Evolutionary conservation across 2,329 filamentous ascomycete species (phyloP).

Genomic region (Penicillium sp.): DNA sequence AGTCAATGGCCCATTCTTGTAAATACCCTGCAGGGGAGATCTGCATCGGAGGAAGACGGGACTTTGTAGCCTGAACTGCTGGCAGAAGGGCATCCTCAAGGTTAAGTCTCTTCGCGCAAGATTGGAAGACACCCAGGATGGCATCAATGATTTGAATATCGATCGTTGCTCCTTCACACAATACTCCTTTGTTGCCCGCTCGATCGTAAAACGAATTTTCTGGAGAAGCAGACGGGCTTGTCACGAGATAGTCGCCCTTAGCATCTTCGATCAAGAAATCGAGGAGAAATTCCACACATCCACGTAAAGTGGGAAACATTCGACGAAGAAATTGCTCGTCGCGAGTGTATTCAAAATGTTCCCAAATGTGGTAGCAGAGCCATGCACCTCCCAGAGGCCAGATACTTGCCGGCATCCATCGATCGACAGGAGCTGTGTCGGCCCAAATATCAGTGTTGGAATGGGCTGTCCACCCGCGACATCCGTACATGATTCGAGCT

Average conservation of each 20-base stretch:
- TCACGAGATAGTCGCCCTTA: slow-evolving; percentile 24
- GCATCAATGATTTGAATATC: slow-evolving; percentile 48
- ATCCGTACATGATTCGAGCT: slow-evolving; percentile 54
- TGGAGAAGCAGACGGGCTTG: slow-evolving; percentile 31
- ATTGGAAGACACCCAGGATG: slow-evolving; percentile 38
- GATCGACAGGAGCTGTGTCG: slow-evolving; percentile 53
- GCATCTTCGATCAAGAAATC: slow-evolving; percentile 31
- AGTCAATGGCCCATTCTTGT: slow-evolving; percentile 37
- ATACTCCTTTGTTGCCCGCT: slow-evolving; percentile 21
- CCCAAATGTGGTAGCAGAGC: slow-evolving; percentile 61
- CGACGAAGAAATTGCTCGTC: slow-evolving; percentile 20
- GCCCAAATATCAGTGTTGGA: slow-evolving; percentile 61
- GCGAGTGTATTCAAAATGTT: slow-evolving; percentile 55
- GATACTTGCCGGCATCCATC: slow-evolving; percentile 42
- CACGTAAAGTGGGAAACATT: slow-evolving; percentile 28
- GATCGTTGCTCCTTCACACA: slow-evolving; percentile 47
- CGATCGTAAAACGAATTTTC: slow-evolving; percentile 31
- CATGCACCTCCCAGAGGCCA: slow-evolving; percentile 53
- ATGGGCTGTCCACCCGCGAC: slow-evolving; percentile 57
- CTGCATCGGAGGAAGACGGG: slow-evolving; percentile 24
- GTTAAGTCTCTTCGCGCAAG: slow-evolving; percentile 9
- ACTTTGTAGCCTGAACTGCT: slow-evolving; percentile 10
- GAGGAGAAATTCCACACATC: slow-evolving; percentile 32
- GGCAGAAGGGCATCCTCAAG: slow-evolving; percentile 19
- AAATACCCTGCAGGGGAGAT: slow-evolving; percentile 27